These are phyloP conservation scores for Stagonosporopsis rhizophila DNA, from an alignment of 2,329 filamentous ascomycete genomes.

Conservation along the genomic window DNA sequence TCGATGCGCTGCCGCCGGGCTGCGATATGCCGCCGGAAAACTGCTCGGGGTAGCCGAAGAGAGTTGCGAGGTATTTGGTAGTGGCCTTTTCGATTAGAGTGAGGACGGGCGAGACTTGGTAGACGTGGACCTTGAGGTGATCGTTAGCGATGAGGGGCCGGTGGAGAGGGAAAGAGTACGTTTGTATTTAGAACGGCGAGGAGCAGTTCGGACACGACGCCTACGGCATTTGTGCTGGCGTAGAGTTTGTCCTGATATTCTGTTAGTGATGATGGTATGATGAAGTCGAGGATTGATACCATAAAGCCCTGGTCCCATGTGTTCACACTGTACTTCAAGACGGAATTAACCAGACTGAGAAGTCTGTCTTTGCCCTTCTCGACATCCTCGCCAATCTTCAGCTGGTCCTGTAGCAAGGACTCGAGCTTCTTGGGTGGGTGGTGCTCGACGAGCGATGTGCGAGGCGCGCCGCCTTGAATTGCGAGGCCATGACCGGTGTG, in stretches of 20 bases:
- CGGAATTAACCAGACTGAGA: slow-evolving; percentile 63
- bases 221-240: slow-evolving; percentile 84
- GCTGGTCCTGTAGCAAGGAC: slow-evolving; percentile 43
- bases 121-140: slow-evolving; percentile 76
- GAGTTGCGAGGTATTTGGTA: slow-evolving; percentile 71
- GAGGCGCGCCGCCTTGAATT: slow-evolving; percentile 65
- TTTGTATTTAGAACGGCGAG: slow-evolving; percentile 92
- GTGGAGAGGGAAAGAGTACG: slow-evolving; percentile 49
- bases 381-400: slow-evolving; percentile 47
- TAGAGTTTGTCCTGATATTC: slow-evolving; percentile 78
- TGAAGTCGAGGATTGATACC: slow-evolving; percentile 6
- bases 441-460: slow-evolving; percentile 53
- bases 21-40: slow-evolving; percentile 74
- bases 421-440: slow-evolving; percentile 54
- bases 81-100: slow-evolving; percentile 88
- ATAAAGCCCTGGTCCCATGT: slow-evolving; percentile 98
- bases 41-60: slow-evolving; percentile 64
- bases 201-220: slow-evolving; percentile 83
- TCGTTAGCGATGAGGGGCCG: not conserved
- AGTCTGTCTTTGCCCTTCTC: slow-evolving; percentile 54
- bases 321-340: slow-evolving; percentile 89
- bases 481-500: slow-evolving; percentile 63
- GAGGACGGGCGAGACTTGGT: slow-evolving; percentile 88
- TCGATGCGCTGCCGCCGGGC: slow-evolving; percentile 84
- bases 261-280: not conserved